Evolutionary conservation across 2,329 filamentous ascomycete genomes (phyloP), one percentile per base, ranked within the genome.

Genomic region (Ophiostoma populinum): DNA sequence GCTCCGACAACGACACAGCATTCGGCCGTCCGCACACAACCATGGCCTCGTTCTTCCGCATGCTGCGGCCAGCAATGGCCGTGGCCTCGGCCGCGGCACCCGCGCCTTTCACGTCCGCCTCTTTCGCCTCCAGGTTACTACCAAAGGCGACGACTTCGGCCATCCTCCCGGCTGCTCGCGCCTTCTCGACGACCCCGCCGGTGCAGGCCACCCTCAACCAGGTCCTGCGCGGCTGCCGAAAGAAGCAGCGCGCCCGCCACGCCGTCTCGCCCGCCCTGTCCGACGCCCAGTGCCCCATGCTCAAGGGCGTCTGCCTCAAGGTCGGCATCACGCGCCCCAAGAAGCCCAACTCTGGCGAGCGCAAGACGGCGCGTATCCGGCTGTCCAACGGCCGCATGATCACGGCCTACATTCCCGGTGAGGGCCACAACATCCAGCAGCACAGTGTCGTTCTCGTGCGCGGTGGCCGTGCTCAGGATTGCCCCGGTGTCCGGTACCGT

Each of bases 361-460:
- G 90, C 43, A 98, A 98, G 65, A 90, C 83, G 39, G 87, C 87
- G 3, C 82, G 87, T 64, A 78, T 98, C 15, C 68, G 86, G 46
- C 63, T 98, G 53, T 90, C 80, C 40, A 86, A 73, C 43, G 90
- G 90, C 37, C 82, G 75, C 52, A 70, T 92, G 40, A 67, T 98
- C 43, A 93, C 83, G 40, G 82, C 81, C 18, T 95, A 94, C 62
- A 94, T 98, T 51, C 85, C 86, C 22, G 90, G 90, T 35, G 87
- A 95, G 70, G 87, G 90, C 32, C 90, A 98, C 61, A 98, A 95
- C 57, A 86, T 95, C 45, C 87, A 95, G 66, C 90, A 95, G 67
- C 92, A 98, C 65, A 92, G 80, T 49, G 90, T 98, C 31, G 90
- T 98, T 37, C 65, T 95, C 45, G 86, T 98, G n/a, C 69, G 90